Conservation (phyloP, 2,329 filamentous ascomycete genomes). For the Fusarium falciforme region DNA sequence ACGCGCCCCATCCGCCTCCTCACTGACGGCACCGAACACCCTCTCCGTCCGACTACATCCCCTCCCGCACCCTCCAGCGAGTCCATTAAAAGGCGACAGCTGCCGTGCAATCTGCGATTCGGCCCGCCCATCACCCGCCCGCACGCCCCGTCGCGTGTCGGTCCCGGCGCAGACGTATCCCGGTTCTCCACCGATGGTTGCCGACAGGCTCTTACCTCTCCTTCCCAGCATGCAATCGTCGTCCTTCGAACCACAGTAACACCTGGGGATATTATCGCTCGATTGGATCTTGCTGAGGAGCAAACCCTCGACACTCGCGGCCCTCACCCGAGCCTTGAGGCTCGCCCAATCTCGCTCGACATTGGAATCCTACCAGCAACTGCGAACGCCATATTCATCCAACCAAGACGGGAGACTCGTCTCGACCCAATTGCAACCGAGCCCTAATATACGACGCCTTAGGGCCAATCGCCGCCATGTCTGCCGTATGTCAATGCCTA, state of each 20-base stretch:
- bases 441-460: conserved; percentile 12
- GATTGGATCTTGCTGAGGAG: conserved; percentile 1
- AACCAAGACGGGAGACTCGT: conserved; percentile 30
- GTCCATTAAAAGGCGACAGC: conserved; percentile 23
- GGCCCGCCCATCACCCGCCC: conserved; percentile 21
- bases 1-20: conserved; percentile 41
- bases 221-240: conserved; percentile 36
- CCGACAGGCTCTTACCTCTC: conserved; percentile 30
- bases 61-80: conserved; percentile 11
- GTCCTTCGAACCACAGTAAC: conserved; percentile 26
- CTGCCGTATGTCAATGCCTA: conserved; percentile 43
- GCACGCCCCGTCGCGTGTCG: conserved; percentile 34
- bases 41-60: conserved; percentile 20
- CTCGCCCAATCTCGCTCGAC: conserved; percentile 30
- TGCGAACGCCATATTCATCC: conserved; percentile 24
- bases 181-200: conserved; percentile 42
- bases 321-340: neutral
- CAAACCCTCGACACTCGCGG: neutral
- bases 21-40: conserved; percentile 25
- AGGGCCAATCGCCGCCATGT: conserved; percentile 40
- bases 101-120: conserved; percentile 18
- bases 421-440: conserved; percentile 40
- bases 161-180: conserved; percentile 34
- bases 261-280: conserved; percentile 21
- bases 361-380: conserved; percentile 24